Evolutionary conservation across 495 filamentous ascomycete species (phyloP).

Genomic region (Trichoderma virens): DNA sequence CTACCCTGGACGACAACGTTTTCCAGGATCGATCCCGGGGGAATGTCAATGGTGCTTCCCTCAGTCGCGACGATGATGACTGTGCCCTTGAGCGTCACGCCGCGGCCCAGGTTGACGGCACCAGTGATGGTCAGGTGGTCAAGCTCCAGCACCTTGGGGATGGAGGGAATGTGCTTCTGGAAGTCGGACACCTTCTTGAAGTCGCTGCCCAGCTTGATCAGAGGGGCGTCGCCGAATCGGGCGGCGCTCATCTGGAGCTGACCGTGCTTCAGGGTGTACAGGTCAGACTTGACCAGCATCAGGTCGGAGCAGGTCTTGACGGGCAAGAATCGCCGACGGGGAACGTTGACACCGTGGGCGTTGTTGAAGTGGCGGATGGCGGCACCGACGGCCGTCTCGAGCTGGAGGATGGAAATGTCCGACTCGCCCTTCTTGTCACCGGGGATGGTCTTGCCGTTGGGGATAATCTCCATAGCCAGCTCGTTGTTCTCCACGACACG

Average conservation of each 20-base stretch:
- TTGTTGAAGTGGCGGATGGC: constrained; percentile 98
- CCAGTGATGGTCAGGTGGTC: constrained; percentile 98
- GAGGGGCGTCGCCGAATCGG: constrained; percentile 94
- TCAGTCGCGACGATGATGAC: constrained; percentile 99
- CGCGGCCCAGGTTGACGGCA: constrained; percentile 89
- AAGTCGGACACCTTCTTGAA: constrained; percentile 99
- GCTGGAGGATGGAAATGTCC: constrained; percentile 92
- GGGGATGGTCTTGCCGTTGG: constrained; percentile 96
- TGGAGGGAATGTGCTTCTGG: constrained; percentile 92
- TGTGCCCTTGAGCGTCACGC: constrained; percentile 95
- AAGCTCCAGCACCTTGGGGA: constrained; percentile 95
- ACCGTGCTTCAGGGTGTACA: constrained; percentile 99
- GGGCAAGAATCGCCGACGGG: constrained; percentile 93
- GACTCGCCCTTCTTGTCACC: constrained; percentile 99
- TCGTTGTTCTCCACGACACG: constrained; percentile 97
- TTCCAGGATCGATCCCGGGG: constrained; percentile 91
- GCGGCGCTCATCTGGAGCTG: constrained; percentile 92
- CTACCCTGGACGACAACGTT: constrained; percentile 99
- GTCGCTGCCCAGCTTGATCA: constrained; percentile 98
- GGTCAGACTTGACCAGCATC: constrained; percentile 99
- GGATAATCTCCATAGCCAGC: constrained; percentile 99
- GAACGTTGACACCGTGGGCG: constrained; percentile 98
- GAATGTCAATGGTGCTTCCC: constrained; percentile 95
- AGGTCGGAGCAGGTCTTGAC: constrained; percentile 99
- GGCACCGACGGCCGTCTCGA: constrained; percentile 97